Conservation (phyloP, 768 basidiomycete species). For the Fibroporia radiculosa region DNA sequence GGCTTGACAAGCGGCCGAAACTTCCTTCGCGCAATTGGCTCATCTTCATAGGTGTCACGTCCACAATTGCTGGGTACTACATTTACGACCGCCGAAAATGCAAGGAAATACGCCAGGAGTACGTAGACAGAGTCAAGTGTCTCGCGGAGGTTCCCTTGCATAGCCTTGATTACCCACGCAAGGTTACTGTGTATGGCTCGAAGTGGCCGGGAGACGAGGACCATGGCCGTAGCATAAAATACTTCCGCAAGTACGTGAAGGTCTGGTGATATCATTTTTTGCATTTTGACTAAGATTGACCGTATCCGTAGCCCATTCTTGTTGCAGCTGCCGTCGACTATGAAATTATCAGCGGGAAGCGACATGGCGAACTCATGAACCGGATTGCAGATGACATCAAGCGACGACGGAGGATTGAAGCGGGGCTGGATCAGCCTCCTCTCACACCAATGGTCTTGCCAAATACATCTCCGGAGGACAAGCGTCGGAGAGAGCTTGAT, state of each 20-base stretch:
- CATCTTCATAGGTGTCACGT: conserved; percentile 79
- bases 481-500: conserved; percentile 53
- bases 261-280: conserved; percentile 37
- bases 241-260: conserved; percentile 97
- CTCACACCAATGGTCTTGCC: conserved; percentile 39
- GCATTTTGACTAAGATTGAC: conserved; percentile 7
- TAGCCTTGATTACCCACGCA: conserved; percentile 61
- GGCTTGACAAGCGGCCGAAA: conserved; percentile 78
- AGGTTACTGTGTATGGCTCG: conserved; percentile 78
- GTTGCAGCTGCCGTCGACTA: conserved; percentile 95
- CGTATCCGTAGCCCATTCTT: conserved; percentile 66
- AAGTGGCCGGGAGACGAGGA: conserved; percentile 97
- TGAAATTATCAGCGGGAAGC: conserved; percentile 70
- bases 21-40: conserved; percentile 92
- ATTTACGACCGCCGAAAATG: conserved; percentile 84
- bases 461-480: conserved; percentile 42
- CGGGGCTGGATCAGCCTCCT: conserved; percentile 53
- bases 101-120: conserved; percentile 66
- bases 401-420: conserved; percentile 54
- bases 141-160: conserved; percentile 64
- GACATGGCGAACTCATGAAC: conserved; percentile 79
- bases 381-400: conserved; percentile 70
- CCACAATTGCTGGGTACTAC: conserved; percentile 64
- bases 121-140: conserved; percentile 71
- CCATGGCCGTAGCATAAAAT: conserved; percentile 70